Percentiles rank a stretch among this genome's conserved stretches.
Evolutionary conservation across 192 early-diverging fungal species (phyloP).

Genomic region (Spizellomyces punctatus): DNA sequence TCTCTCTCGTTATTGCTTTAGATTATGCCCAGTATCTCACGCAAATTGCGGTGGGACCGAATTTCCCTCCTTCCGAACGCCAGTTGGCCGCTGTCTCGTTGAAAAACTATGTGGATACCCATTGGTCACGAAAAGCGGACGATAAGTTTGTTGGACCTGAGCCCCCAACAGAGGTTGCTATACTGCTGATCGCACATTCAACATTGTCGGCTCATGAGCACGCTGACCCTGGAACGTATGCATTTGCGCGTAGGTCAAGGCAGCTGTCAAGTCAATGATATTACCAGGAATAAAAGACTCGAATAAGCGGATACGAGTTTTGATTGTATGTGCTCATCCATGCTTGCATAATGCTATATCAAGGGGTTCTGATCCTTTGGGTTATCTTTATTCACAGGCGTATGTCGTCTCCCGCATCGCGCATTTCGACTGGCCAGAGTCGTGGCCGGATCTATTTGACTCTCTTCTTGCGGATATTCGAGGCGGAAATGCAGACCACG

Average conservation of each 20-base stretch:
- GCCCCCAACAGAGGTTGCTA: slow-evolving; percentile 45
- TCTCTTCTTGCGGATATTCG: slow-evolving; percentile 67
- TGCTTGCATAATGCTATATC: background rate
- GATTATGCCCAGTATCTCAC: slow-evolving; percentile 73
- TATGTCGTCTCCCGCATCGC: slow-evolving; percentile 88
- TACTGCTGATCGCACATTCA: slow-evolving; percentile 30
- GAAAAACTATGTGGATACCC: slow-evolving; percentile 71
- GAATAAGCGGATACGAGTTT: slow-evolving; percentile 63
- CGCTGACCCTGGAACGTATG: too few species aligned
- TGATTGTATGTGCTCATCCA: slow-evolving; percentile 51
- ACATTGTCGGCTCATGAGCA: too few species aligned
- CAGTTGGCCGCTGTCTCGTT: slow-evolving; percentile 69
- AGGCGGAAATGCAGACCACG: slow-evolving; percentile 64
- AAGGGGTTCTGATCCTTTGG: background rate
- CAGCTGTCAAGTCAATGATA: slow-evolving; percentile 55
- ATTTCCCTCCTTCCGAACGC: slow-evolving; percentile 6
- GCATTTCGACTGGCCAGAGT: slow-evolving; percentile 89
- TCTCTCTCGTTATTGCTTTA: background rate
- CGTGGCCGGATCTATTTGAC: slow-evolving; percentile 89
- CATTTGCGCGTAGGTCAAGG: slow-evolving; percentile 53
- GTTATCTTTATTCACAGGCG: slow-evolving; percentile 51
- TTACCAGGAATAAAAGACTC: slow-evolving; percentile 63
- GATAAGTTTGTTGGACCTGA: slow-evolving; percentile 60
- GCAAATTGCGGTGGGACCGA: slow-evolving; percentile 58
- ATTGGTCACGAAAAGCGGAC: slow-evolving; percentile 61